These are phyloP conservation scores for Diutina pseudorugosa DNA, from an alignment of 1,139 yeast species.

Conservation along the genomic window DNA sequence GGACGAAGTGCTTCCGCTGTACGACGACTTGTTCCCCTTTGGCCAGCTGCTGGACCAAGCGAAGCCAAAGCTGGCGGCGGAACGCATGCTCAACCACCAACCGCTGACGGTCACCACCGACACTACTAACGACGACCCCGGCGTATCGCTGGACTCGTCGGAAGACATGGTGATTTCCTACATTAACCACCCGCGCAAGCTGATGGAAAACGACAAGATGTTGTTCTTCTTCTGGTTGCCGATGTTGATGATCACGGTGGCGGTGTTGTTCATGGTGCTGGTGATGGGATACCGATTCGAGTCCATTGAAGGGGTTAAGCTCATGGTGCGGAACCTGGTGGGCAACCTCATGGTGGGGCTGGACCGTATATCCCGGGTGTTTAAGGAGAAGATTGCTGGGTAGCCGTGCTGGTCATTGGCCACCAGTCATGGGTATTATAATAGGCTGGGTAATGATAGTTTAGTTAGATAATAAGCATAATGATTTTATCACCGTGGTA, in stretches of 20 bases:
- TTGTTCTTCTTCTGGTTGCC: slow-evolving; percentile 85
- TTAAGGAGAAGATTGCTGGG: slow-evolving; percentile 10
- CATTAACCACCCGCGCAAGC: slow-evolving; percentile 47
- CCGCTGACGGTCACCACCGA: slow-evolving; percentile 6
- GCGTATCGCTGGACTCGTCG: slow-evolving; percentile 33
- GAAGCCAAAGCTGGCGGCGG: slow-evolving; percentile 24
- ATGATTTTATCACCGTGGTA: too few species aligned
- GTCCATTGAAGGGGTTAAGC: slow-evolving; percentile 30
- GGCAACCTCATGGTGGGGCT: slow-evolving; percentile 60
- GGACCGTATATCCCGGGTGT: slow-evolving; percentile 51
- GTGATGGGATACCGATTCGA: slow-evolving; percentile 39
- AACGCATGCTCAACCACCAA: slow-evolving; percentile 20
- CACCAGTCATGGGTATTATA: not conserved
- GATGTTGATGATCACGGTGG: slow-evolving; percentile 38
- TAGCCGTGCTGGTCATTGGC: not conserved
- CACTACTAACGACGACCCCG: slow-evolving; percentile 17
- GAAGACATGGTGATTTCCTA: slow-evolving; percentile 43
- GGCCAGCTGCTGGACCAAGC: slow-evolving; percentile 23
- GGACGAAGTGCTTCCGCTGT: slow-evolving; percentile 50
- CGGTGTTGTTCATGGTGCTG: slow-evolving; percentile 38
- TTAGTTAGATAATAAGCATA: not conserved
- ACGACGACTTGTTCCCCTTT: slow-evolving; percentile 74
- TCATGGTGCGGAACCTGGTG: slow-evolving; percentile 35
- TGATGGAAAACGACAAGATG: slow-evolving; percentile 75
- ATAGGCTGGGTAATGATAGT: not conserved